Base-by-base conservation (phyloP, 1,284 basidiomycete genomes). In the Vanrija pseudolonga region DNA sequence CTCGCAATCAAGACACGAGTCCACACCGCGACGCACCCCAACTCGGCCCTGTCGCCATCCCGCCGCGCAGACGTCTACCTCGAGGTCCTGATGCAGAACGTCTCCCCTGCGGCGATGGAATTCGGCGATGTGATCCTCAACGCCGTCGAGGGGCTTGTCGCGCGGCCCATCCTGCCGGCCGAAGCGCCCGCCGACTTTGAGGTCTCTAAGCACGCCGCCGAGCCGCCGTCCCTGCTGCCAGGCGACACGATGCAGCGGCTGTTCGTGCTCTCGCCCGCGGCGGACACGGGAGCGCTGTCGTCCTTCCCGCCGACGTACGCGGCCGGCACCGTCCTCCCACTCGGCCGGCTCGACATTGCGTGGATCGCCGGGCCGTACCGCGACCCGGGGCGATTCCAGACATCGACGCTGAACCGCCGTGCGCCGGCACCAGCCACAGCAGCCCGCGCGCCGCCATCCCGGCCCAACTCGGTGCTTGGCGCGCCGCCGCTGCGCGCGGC, bases 1-100 rank as follows among this genome's bases (percentile, higher is more conserved):
- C 77, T 94, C 6, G 88, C 88, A 1, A 90, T 93, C 58, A 92
- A 92, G 76, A 92, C 90, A 11, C 90, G 91, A 72, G 88, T 92
- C 0, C 87, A 93, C 67, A 69, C 79, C 1, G 82, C 87, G 0
- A 83, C 81, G 45, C 85, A 88, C 1, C 85, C 89, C 1, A 83
- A 86, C 22, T 85, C 88, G 1, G 60, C 84, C 5, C 76, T 90
- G 14, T 81, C 83, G 7, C 74, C 80, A 3, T 47, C 66, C 3
- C 85, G 88, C 63, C 81, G 88, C 41, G 84, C 88, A 47, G 88
- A 89, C 59, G 81, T 91, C 20, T 91, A 90, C 68, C 83, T 93
- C 18, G 90, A 94, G 71, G 83, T 92, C 0, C 87, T 92, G 64
- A 85, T 92, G 28, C 90, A 93, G 69, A 94, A 94, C 64, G 77